Conservation (phyloP, 164 flowering plant genomes). For the Dillenia turbinata region DNA sequence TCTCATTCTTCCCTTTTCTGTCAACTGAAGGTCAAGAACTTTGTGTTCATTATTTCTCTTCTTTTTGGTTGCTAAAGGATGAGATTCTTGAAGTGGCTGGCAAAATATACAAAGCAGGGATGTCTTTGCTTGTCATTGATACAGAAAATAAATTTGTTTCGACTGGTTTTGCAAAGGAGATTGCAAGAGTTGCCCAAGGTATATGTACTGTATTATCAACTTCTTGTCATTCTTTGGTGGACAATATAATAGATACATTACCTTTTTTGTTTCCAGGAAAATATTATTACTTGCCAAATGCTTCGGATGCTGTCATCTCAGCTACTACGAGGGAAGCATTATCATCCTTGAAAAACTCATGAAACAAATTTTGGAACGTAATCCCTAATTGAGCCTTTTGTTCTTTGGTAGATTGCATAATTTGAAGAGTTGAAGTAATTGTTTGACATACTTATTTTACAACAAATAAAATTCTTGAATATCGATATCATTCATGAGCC, state of each 20-base stretch:
- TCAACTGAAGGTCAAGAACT: not conserved
- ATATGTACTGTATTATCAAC: constrained; percentile 1
- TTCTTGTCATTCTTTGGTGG: not conserved
- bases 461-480: no score
- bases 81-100: constrained; percentile 98
- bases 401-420: no score
- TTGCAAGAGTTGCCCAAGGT: constrained; percentile 98
- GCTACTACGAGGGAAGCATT: constrained; percentile 88
- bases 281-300: constrained; percentile 95
- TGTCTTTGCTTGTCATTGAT: constrained; percentile 95
- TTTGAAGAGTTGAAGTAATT: no score
- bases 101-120: constrained; percentile 89
- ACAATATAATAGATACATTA: not conserved
- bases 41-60: not conserved
- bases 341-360: constrained; percentile 65
- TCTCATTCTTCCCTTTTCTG: no score
- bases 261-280: constrained; percentile 53
- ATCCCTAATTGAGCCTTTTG: no score
- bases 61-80: constrained; percentile 42
- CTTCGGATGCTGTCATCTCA: constrained; percentile 94
- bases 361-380: constrained; percentile 2
- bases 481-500: no score
- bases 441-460: no score
- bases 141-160: constrained; percentile 97
- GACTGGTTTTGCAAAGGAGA: constrained; percentile 96